These are phyloP conservation scores for Fomitiporia mediterranea DNA, from an alignment of 1,284 basidiomycete species.

Conservation along the genomic window DNA sequence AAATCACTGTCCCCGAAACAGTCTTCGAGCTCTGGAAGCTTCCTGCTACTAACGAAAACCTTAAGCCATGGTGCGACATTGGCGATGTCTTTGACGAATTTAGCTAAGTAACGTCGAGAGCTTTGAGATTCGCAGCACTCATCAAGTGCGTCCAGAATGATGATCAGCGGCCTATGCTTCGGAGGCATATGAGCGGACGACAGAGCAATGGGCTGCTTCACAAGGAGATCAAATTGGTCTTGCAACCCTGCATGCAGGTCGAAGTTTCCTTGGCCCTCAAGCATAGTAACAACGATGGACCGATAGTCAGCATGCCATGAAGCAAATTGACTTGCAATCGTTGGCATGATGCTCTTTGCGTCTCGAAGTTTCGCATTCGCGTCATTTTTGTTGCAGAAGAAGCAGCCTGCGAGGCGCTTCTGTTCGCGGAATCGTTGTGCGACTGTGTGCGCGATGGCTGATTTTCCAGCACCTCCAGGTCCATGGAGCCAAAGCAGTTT, in stretches of 20 bases:
- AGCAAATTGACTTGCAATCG: neutral
- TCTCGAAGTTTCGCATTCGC: neutral
- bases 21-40: neutral
- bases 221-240: too few relatives aligned
- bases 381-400: conserved; percentile 11
- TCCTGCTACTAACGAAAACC: neutral
- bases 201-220: too few relatives aligned
- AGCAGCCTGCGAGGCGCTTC: conserved; percentile 26
- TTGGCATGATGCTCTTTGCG: neutral
- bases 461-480: conserved; percentile 32
- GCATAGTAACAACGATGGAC: too few relatives aligned
- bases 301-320: neutral
- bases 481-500: conserved; percentile 33
- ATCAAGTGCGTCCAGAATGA: neutral
- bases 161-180: too few relatives aligned
- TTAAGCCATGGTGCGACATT: neutral
- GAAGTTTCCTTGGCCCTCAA: too few relatives aligned
- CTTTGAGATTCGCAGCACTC: neutral
- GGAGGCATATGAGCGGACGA: too few relatives aligned
- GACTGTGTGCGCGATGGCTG: conserved; percentile 30
- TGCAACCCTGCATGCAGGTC: too few relatives aligned
- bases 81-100: neutral
- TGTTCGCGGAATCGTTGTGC: conserved; percentile 28
- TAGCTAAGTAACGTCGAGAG: neutral
- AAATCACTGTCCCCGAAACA: neutral